Base-by-base conservation (phyloP, 176 grass and related monocot genomes). In the Triticum dicoccoides region DNA sequence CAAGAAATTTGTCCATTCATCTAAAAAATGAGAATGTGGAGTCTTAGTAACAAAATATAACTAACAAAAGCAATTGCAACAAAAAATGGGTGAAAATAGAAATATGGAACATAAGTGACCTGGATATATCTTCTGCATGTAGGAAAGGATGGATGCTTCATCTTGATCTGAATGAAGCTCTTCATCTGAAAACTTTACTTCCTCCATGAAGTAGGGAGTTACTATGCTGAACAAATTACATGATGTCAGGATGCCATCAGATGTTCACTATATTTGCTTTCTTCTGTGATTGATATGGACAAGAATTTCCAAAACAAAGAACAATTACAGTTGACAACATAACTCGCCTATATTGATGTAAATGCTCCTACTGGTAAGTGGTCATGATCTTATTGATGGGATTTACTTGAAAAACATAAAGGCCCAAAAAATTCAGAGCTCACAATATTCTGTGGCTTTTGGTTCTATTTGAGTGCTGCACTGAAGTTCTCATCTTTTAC, bases 101-200 rank as follows among this genome's bases (percentile, higher is more conserved):
- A 80, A 23, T 75, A 39, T 67, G 61, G 2, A 61, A 83, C 65
- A 65, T 71, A 63, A 32, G 8, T 76, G 51, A 95, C 96, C 96
- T 90, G 96, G 96, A 88, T 94, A 98, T 92, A 98, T 95, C 79
- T 82, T 95, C 89, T 98, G 78, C 96, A 98, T 98, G 83, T 98
- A 98, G 34, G 86, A 86, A 80, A 98, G 89, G 56, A 95, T 92
- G 81, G 95, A 98, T 23, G 88, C 68, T 66, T 94, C 89, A 76
- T 98, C 96, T 92, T 95, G 88, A 90, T 90, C 89, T 69, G 71
- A 89, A 87, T 94, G 78, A 92, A 95, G 96, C 61, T 95, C 93
- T 15, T 95, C 93, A 83, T 92, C 86, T 29, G 93, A 95, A 93
- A 98, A 95, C 79, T 90, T 95, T 70, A 98, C 89, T 88, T 92